Evolutionary conservation across 495 filamentous ascomycete genomes (phyloP).

Genomic region (Filosporella fistucella): DNA sequence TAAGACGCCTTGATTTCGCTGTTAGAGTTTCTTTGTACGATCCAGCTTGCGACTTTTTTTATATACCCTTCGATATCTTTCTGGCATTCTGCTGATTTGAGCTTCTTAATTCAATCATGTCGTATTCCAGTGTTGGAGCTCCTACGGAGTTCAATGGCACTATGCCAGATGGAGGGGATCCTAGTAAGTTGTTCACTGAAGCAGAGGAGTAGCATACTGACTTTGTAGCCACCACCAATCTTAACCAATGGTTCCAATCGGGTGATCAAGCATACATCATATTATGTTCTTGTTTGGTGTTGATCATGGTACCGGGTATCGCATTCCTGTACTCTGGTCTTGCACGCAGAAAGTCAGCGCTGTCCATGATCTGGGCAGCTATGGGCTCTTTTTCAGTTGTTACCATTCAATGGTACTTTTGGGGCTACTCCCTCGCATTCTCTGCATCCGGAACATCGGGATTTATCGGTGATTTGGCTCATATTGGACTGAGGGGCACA

Average conservation of each 20-base stretch:
- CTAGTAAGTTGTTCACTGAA: neutral
- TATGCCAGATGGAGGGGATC: conserved; percentile 6
- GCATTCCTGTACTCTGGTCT: conserved; percentile 87
- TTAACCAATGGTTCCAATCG: conserved; percentile 78
- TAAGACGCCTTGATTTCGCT: no score
- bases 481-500: conserved; percentile 78
- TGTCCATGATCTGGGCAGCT: conserved; percentile 88
- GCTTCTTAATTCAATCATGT: no score
- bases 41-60: no score
- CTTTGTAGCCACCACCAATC: conserved; percentile 20
- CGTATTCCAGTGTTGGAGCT: conserved; percentile 4
- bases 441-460: conserved; percentile 71
- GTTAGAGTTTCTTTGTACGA: no score
- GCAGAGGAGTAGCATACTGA: neutral
- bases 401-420: conserved; percentile 98
- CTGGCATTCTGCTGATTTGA: no score
- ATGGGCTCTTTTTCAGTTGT: conserved; percentile 86
- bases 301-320: conserved; percentile 80
- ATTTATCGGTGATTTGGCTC: conserved; percentile 81
- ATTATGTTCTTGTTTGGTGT: conserved; percentile 84
- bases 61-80: no score
- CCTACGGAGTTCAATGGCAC: conserved; percentile 9
- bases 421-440: conserved; percentile 93
- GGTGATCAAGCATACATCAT: conserved; percentile 79
- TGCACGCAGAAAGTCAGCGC: conserved; percentile 88